Conservation (phyloP, 148 eudicot species). For the Spergularia marina region DNA sequence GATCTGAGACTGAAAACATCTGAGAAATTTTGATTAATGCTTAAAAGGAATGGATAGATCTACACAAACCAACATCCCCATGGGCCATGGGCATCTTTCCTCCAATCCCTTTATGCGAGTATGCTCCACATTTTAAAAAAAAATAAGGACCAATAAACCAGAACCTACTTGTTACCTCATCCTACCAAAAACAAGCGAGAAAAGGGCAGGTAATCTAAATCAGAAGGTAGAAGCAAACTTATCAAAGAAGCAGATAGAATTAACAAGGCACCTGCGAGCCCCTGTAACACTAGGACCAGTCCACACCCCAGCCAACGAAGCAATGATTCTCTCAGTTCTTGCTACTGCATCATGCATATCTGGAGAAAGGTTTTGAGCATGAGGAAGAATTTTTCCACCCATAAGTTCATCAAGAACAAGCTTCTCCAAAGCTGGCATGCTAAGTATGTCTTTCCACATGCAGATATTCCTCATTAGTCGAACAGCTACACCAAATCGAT, state of each 20-base stretch:
- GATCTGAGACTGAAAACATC: too few species aligned
- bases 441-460: slow-evolving; percentile 79
- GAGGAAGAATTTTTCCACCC: slow-evolving; percentile 75
- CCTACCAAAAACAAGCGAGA: neutral
- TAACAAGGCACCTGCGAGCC: slow-evolving; percentile 48
- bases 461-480: slow-evolving; percentile 82
- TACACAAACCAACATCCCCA: too few species aligned
- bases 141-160: too few species aligned
- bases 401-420: slow-evolving; percentile 80
- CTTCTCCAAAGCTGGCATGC: slow-evolving; percentile 69
- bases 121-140: neutral
- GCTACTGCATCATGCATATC: slow-evolving; percentile 79
- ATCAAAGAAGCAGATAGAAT: neutral
- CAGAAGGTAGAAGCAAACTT: neutral
- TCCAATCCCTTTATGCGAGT: too few species aligned
- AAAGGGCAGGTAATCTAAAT: neutral
- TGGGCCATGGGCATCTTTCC: too few species aligned
- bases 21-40: too few species aligned
- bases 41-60: too few species aligned
- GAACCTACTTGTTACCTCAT: neutral
- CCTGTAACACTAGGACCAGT: slow-evolving; percentile 67
- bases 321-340: slow-evolving; percentile 73
- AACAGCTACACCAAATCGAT: slow-evolving; percentile 80
- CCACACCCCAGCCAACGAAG: slow-evolving; percentile 77
- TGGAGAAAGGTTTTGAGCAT: slow-evolving; percentile 66